A percentile compares a stretch with the other conserved stretches of the same genome.
Evolutionary conservation across 2,329 filamentous ascomycete species (phyloP).

Genomic region (Xylariaceae sp.): DNA sequence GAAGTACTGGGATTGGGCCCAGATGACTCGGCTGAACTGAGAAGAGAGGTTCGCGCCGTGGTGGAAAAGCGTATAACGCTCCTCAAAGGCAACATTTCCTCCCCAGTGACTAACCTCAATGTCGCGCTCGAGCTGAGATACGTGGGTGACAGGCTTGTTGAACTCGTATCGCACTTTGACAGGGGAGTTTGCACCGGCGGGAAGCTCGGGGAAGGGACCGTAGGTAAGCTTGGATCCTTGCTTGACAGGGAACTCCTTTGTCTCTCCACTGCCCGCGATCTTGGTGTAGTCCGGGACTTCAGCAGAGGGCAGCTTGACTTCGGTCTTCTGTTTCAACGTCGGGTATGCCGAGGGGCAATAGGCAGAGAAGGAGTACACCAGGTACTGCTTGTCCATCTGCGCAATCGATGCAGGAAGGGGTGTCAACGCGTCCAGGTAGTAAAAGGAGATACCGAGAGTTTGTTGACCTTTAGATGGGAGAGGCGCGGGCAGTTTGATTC

Average conservation of each 20-base stretch:
- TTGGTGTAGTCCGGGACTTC: conserved; percentile 82
- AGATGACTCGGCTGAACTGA: conserved; percentile 72
- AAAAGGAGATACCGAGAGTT: conserved; percentile 83
- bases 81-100: conserved; percentile 91
- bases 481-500: conserved; percentile 69
- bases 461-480: conserved; percentile 72
- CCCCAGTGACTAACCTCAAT: conserved; percentile 98
- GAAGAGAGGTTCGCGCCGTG: conserved; percentile 71
- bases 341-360: conserved; percentile 79
- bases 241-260: conserved; percentile 64
- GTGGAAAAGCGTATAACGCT: conserved; percentile 85
- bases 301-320: conserved; percentile 77
- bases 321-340: conserved; percentile 92
- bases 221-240: conserved; percentile 84
- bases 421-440: conserved; percentile 68
- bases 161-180: conserved; percentile 88
- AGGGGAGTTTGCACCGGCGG: conserved; percentile 68
- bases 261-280: conserved; percentile 58
- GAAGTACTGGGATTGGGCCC: conserved; percentile 68
- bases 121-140: conserved; percentile 76
- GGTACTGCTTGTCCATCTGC: conserved; percentile 83
- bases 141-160: conserved; percentile 82
- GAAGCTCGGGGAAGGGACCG: conserved; percentile 77
- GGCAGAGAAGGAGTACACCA: conserved; percentile 78
- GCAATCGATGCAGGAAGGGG: conserved; percentile 76